These are phyloP conservation scores for Colletotrichum sp. DNA, from an alignment of 2,329 filamentous ascomycete genomes.

Conservation along the genomic window DNA sequence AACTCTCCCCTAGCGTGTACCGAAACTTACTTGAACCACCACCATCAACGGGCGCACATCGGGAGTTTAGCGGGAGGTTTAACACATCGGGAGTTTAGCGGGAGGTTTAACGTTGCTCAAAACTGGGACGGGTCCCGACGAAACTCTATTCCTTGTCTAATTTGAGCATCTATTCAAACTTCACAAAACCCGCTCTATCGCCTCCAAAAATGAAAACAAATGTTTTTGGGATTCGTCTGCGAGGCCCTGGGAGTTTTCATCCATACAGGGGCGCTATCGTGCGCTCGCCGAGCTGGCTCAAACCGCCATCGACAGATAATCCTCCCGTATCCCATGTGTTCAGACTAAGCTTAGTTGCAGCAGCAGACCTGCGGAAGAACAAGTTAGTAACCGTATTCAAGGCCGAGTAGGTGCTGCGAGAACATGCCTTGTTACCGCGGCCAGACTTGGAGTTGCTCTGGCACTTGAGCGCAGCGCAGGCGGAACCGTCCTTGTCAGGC, in stretches of 20 bases:
- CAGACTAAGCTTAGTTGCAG: neutral
- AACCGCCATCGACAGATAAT: rapidly evolving
- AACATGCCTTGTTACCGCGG: neutral
- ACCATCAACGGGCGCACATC: neutral
- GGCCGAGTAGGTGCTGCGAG: no score
- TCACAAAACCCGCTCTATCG: neutral
- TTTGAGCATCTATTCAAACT: neutral
- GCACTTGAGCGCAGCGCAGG: neutral
- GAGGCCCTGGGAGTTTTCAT: neutral
- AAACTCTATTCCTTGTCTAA: neutral
- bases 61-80: neutral
- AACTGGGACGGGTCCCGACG: neutral
- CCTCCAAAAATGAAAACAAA: neutral
- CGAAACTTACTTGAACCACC: no score
- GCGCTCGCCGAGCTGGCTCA: neutral
- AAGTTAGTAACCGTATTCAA: neutral
- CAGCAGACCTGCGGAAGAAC: neutral
- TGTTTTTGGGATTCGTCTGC: rapidly evolving
- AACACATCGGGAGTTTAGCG: neutral
- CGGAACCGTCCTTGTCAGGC: neutral
- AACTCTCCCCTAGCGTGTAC: neutral
- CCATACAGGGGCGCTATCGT: rapidly evolving
- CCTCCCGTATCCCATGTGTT: neutral
- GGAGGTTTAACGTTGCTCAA: neutral
- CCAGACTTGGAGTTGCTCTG: neutral